phyloP scores from a whole-genome alignment of 441 rosid species.

The Populus hybrid region DNA sequence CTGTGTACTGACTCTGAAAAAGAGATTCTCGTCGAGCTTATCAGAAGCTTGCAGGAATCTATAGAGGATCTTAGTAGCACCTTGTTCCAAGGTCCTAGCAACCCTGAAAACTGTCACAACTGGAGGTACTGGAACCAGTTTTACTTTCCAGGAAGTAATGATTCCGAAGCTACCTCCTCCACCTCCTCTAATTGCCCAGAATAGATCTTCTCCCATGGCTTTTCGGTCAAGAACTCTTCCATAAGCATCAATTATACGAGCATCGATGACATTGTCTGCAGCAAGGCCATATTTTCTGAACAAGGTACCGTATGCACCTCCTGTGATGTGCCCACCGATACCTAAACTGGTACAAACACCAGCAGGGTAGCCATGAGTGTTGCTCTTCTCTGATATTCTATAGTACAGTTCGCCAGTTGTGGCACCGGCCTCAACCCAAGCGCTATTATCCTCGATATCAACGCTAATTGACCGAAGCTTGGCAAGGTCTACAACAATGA shows the following conservation, averaged over 20 bases:
- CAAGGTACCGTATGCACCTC: conserved; percentile 58
- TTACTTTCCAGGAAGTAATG: conserved; percentile 57
- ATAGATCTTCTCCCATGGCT: conserved; percentile 68
- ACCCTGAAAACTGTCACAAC: conserved; percentile 61
- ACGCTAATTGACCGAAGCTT: conserved; percentile 11
- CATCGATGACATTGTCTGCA: conserved; percentile 63
- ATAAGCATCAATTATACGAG: conserved; percentile 46
- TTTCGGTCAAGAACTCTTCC: conserved; percentile 50
- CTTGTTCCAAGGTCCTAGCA: conserved; percentile 33
- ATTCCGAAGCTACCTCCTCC: conserved; percentile 72
- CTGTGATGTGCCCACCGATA: background rate
- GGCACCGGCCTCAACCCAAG: conserved; percentile 53
- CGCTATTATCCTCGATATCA: conserved; percentile 30
- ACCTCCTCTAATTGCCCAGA: conserved; percentile 71
- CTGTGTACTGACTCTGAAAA: conserved; percentile 38
- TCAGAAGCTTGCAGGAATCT: conserved; percentile 48
- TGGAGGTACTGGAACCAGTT: conserved; percentile 54
- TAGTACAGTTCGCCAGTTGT: background rate
- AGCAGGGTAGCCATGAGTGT: background rate
- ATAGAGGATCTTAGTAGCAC: conserved; percentile 39
- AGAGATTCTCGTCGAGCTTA: conserved; percentile 31
- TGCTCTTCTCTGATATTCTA: conserved; percentile 23
- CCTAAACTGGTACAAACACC: background rate
- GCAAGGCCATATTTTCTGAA: conserved; percentile 71
- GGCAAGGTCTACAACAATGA: conserved; percentile 1